phyloP scores from a whole-genome alignment of 768 basidiomycete species.

The Cystofilobasidium capitatum region DNA sequence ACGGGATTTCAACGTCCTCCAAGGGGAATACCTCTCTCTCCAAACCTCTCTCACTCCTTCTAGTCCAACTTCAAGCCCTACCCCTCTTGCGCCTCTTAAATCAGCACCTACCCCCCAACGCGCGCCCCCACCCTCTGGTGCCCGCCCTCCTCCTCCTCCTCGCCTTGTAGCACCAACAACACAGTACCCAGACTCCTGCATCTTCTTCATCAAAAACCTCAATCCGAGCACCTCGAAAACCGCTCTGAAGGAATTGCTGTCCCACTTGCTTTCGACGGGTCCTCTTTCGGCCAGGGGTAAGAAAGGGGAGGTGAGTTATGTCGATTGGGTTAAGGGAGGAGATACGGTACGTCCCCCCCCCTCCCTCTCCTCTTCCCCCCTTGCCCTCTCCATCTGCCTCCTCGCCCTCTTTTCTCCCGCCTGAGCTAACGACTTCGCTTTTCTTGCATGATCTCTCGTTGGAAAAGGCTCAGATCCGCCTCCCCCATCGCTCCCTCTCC shows the following conservation, averaged over 20 bases:
- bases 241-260: neutral
- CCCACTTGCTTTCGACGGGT: neutral
- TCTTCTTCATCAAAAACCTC: neutral
- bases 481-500: neutral
- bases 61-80: neutral
- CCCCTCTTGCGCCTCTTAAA: neutral
- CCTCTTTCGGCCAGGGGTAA: neutral
- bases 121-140: neutral
- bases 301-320: neutral
- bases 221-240: neutral
- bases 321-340: slow-evolving; percentile 3
- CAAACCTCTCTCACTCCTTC: neutral
- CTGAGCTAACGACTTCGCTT: neutral
- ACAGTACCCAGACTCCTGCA: neutral
- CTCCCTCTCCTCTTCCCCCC: no score
- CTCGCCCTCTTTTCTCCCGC: no score
- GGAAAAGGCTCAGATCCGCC: neutral
- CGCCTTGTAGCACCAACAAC: no score
- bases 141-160: neutral
- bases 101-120: neutral
- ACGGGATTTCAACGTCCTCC: neutral
- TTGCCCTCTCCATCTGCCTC: no score
- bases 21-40: neutral
- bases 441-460: neutral
- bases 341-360: neutral